Conservation (phyloP, 1,139 yeast species). For the Candida pseudoviswanathii region DNA sequence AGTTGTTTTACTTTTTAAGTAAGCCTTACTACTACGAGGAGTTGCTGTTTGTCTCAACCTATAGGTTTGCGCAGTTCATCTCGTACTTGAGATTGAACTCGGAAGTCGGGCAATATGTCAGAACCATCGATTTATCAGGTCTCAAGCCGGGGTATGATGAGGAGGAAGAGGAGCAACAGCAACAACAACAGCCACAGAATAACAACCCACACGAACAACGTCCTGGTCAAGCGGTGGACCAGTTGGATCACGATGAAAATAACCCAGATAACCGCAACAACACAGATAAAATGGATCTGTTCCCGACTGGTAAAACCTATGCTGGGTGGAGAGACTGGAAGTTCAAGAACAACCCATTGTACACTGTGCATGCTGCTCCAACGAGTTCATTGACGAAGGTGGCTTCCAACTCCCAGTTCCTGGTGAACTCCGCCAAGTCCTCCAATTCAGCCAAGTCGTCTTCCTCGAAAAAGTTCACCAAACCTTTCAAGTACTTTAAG, state of each 20-base stretch:
- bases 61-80: constrained; percentile 76
- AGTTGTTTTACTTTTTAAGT: constrained; percentile 51
- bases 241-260: not conserved
- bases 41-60: constrained; percentile 66
- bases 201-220: constrained; percentile 19
- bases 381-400: constrained; percentile 25
- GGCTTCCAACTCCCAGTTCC: constrained; percentile 28
- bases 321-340: constrained; percentile 96
- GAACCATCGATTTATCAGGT: constrained; percentile 57
- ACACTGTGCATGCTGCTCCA: constrained; percentile 35
- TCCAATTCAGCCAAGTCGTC: constrained; percentile 19
- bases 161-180: constrained; percentile 27
- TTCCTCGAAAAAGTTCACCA: constrained; percentile 21
- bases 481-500: constrained; percentile 28
- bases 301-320: constrained; percentile 24
- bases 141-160: constrained; percentile 51
- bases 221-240: not conserved
- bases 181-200: constrained; percentile 13
- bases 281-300: constrained; percentile 13
- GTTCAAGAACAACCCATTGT: constrained; percentile 68
- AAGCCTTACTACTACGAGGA: constrained; percentile 55
- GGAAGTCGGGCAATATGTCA: constrained; percentile 57
- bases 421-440: constrained; percentile 22
- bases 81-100: constrained; percentile 59
- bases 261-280: constrained; percentile 5